These are phyloP conservation scores for Hygrocybe coccinea DNA, from an alignment of 768 basidiomycete species.

Conservation along the genomic window DNA sequence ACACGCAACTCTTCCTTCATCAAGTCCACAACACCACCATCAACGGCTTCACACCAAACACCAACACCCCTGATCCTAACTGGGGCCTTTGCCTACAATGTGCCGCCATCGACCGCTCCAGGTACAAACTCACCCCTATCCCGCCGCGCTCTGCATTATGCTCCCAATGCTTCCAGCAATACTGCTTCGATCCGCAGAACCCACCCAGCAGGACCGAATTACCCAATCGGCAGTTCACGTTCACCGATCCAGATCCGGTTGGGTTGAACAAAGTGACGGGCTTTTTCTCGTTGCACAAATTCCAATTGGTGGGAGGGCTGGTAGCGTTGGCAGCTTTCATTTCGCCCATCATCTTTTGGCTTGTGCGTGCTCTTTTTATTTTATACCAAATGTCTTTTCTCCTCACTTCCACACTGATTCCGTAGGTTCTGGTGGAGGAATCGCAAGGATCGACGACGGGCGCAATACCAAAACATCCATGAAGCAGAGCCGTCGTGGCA, in stretches of 20 bases:
- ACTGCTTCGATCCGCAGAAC: conserved; percentile 48
- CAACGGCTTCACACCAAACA: conserved; percentile 57
- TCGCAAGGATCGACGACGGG: conserved; percentile 9
- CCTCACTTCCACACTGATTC: not conserved
- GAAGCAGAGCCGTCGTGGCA: conserved; percentile 7
- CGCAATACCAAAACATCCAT: conserved; percentile 7
- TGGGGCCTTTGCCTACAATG: conserved; percentile 67
- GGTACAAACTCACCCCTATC: conserved; percentile 34
- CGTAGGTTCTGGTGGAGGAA: conserved; percentile 29
- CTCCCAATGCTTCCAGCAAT: conserved; percentile 46
- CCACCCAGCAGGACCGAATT: conserved; percentile 38
- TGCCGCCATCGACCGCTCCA: conserved; percentile 50
- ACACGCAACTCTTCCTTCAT: conserved; percentile 54
- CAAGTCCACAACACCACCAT: conserved; percentile 54
- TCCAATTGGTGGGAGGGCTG: conserved; percentile 44
- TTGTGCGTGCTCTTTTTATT: conserved; percentile 42
- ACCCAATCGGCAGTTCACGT: conserved; percentile 37
- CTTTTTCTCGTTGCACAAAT: conserved; percentile 45
- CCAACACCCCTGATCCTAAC: conserved; percentile 55
- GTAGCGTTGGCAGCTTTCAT: conserved; percentile 41
- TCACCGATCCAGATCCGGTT: conserved; percentile 53
- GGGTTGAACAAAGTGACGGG: conserved; percentile 38
- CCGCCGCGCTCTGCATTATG: conserved; percentile 39
- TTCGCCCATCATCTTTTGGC: conserved; percentile 32
- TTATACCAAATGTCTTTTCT: not conserved